Evolutionary conservation across 768 basidiomycete genomes (phyloP).

Genomic region (Tricholoma hemisulphureum): DNA sequence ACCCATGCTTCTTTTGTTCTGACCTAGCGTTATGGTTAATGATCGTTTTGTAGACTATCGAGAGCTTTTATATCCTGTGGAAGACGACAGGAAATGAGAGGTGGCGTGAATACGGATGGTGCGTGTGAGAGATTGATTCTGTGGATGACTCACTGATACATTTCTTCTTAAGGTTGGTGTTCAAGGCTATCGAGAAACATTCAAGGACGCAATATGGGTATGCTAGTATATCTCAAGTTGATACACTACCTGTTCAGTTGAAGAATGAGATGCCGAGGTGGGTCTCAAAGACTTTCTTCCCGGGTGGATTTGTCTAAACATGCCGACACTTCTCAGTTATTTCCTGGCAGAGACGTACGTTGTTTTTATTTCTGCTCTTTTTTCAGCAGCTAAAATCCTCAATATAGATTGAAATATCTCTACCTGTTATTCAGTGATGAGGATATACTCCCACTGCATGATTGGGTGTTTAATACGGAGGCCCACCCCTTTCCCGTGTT

Average conservation of each 20-base stretch:
- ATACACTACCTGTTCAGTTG: conserved; percentile 25
- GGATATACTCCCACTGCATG: conserved; percentile 51
- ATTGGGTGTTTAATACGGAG: conserved; percentile 64
- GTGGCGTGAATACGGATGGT: conserved; percentile 57
- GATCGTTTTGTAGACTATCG: conserved; percentile 41
- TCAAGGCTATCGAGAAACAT: conserved; percentile 48
- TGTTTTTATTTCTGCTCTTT: neutral
- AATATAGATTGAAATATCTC: conserved; percentile 60
- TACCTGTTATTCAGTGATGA: conserved; percentile 66
- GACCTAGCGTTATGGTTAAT: neutral
- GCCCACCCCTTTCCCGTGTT: conserved; percentile 82
- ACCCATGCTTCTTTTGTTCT: conserved; percentile 7
- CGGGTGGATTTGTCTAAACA: neutral
- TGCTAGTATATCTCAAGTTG: conserved; percentile 41
- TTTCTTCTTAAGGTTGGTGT: conserved; percentile 32
- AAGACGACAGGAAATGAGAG: conserved; percentile 45
- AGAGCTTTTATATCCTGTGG: conserved; percentile 56
- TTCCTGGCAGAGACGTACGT: conserved; percentile 47
- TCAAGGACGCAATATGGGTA: conserved; percentile 46
- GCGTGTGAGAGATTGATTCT: neutral
- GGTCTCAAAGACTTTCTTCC: conserved; percentile 12
- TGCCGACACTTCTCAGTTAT: conserved; percentile 28
- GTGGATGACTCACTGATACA: neutral
- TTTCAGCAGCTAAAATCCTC: neutral
- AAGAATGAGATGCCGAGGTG: conserved; percentile 56